Evolutionary conservation across 192 early-diverging fungal species (phyloP), one percentile per base, ranked within the genome.

Genomic region (Cetraspora pellucida): DNA sequence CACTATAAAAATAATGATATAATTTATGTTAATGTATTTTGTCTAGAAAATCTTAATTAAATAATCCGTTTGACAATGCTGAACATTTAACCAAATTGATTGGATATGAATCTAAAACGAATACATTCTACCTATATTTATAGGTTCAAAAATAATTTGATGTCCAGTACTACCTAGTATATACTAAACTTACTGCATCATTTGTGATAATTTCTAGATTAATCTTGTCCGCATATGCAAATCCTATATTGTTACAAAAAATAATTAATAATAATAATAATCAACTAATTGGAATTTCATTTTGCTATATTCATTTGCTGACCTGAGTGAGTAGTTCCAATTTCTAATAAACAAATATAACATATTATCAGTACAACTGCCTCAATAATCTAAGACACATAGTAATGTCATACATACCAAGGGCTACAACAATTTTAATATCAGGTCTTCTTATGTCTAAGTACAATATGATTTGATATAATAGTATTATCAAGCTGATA

Each of bases 281-380:
- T 30, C 7, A 9, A 11, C 11, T 16, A 44, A 46, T 17, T 4
- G 3, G 13, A 54, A n/a, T 54, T 23, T 23, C 19, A 55, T 55
- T 9, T 57, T 17, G 31, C 31, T 37, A 37, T n/a, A 13, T 8
- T 30, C 43, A 43, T 17, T 31, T 74, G 31, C 5, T 37, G 31
- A 59, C 55, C 72, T 59, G 72, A 74, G 25, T 59, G 59, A 1
- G 55, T 74, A n/a, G 55, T 59, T 11, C 72, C 72, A 59, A 74
- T n/a, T 3, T 74, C 72, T 74, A 37, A 60, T 57, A 7, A 30
- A 27, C 52, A 21, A 23, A 59, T 13, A 16, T 21, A 43, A 30
- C 28, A 37, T 37, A 37, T 21, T n/a, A 3, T 70, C 25, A 46
- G 25, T 70, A 23, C 13, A 23, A 6, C 21, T 27, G n/a, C 11